Base-by-base conservation (phyloP, 257 asterid species). In the Ballota nigra region DNA sequence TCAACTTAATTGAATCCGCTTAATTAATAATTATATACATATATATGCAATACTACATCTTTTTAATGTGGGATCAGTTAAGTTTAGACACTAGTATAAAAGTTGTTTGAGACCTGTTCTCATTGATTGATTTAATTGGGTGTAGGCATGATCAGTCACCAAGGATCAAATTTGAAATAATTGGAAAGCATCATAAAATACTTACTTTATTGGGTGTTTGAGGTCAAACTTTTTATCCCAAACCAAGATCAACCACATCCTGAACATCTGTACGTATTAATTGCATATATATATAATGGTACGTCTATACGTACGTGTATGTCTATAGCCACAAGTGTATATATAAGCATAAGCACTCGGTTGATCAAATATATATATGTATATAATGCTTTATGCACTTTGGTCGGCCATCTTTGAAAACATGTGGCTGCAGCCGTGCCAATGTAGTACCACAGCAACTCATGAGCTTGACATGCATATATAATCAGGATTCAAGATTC, bases 391-490 rank as follows among this genome's bases (percentile, higher is more conserved):
- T 45, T 38, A 26, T 75, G 71, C 75, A 63, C 49, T 68, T 41
- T 51, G 75, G 82, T 68, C 79, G 76, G 79, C 82, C 79, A 78
- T 63, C 45, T 51, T 63, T 24, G 8, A 3, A 20, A 19, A 47
- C 28, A 19, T 28, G 51, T 36, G 63, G 51, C 34, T 29, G 56
- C 56, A 15, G 29, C 19, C 29, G 3, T 47, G 55, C 51, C 51
- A 38, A 56, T 53, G 28, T 22, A 64, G 26, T 38, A 40, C 16
- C 29, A 13, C 11, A 33, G 23, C 12, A 26, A 28, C 43, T 19
- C 60, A 53, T 22, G 24, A 31, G 22, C 34, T 68, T 68, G 64
- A 69, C 53, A 31, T 19, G 13, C 28, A 53, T 53, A 47, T n/a
- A 45, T 45, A n/a, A n/a, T n/a, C n/a, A n/a, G n/a, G n/a, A n/a